Base-by-base conservation (phyloP, 108 stramenopile genomes). In the Conticribra guillardii region DNA sequence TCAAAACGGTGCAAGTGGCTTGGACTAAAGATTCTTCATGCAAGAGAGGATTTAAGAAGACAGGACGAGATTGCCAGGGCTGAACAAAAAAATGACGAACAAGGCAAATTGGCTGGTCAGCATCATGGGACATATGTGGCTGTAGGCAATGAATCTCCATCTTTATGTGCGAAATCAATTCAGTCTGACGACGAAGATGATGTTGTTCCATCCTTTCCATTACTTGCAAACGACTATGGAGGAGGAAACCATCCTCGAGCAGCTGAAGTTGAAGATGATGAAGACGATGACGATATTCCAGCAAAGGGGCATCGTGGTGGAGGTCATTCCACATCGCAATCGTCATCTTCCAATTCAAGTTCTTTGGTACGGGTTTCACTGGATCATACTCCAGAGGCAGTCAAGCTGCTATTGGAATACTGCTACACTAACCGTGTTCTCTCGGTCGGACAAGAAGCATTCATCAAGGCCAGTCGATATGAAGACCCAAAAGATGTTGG, bases 351-450 rank as follows among this genome's bases (percentile, higher is more conserved):
- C 27, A 31, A 33, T 11, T 70, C 62, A 18, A 54, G 49, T 54
- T 62, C 73, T 30, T 50, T 64, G 31, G 74, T 72, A 22, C 44
- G 64, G 52, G 47, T 72, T 34, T 18, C 65, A 30, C 59, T 71
- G 16, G 79, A 92, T 51, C 89, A 95, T 66, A 66, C 91, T 26
- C 90, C 94, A 2, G 87, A 95, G 50, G 89, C 94, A n/a, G 84
- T 95, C 31, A 85, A 87, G 54, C 67, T 95, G 21, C 64, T 95
- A n/a, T 67, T 95, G 54, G 94, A 95, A 63, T 92, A 95, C 63
- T 82, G 85, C 71, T 95, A 91, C 76, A 95, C 91, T 2, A 92
- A 95, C 65, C 87, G 91, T 53, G 89, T 92, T 18, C 71, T 68
- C 14, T 67, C 76, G 15, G 82, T 95, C 9, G 94, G 94, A 5